Conservation (phyloP, 1,284 basidiomycete species). For the Ceratobasidium sp. region DNA sequence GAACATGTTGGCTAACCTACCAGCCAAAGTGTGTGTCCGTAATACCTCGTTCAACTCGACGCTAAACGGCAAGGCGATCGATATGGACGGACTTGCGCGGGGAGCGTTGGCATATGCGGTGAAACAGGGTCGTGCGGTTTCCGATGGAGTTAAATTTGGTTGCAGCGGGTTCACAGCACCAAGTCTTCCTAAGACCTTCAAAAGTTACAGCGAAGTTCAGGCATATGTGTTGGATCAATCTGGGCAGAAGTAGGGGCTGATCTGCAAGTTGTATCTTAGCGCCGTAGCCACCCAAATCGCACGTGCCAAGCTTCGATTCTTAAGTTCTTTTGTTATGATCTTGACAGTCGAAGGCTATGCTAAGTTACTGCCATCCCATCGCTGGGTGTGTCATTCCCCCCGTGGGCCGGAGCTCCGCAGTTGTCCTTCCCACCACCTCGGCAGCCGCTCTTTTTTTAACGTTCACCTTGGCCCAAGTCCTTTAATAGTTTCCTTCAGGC, state of each 20-base stretch:
- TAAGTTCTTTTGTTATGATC: neutral
- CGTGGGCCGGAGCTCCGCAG: too few relatives aligned
- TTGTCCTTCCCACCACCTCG: too few relatives aligned
- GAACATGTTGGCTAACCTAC: constrained; percentile 28
- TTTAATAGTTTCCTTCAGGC: too few relatives aligned
- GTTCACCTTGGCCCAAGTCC: too few relatives aligned
- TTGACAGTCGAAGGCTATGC: constrained; percentile 1
- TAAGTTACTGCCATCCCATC: too few relatives aligned
- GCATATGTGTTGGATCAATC: constrained; percentile 16
- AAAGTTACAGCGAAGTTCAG: constrained; percentile 20
- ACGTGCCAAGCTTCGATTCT: constrained; percentile 18
- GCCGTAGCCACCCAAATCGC: neutral
- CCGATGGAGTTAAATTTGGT: constrained; percentile 12
- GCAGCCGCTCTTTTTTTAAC: too few relatives aligned
- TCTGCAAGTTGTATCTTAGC: neutral
- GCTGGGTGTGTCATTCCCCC: neutral
- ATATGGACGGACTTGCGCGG: constrained; percentile 7
- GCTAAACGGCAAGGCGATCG: constrained; percentile 29
- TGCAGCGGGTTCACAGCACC: constrained; percentile 22
- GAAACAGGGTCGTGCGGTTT: constrained; percentile 17
- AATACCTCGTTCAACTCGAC: constrained; percentile 33
- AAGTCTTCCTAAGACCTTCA: neutral
- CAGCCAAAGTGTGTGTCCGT: constrained; percentile 36
- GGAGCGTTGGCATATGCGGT: constrained; percentile 35
- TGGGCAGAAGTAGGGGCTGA: constrained; percentile 5